Percentiles rank a stretch among this genome's conserved stretches.
These are phyloP conservation scores for Calvatia gigantea DNA, from an alignment of 768 basidiomycete species.

Conservation along the genomic window DNA sequence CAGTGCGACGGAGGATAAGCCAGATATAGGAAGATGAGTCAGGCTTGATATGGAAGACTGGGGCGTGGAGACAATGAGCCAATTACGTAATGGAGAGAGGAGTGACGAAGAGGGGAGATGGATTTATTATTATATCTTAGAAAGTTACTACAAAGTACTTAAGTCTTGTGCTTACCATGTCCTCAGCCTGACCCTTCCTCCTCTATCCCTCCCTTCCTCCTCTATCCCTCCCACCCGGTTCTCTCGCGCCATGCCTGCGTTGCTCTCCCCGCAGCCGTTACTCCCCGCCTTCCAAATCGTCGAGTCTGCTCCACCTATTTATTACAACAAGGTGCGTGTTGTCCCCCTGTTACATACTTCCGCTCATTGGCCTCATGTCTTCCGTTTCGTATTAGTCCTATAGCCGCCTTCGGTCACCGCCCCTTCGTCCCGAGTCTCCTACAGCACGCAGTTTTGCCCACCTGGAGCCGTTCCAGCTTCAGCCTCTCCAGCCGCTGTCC, in stretches of 20 bases:
- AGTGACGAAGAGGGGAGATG: slow-evolving; percentile 5
- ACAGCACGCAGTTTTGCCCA: slow-evolving; percentile 10
- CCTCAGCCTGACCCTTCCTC: slow-evolving; percentile 30
- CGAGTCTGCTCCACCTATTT: not conserved
- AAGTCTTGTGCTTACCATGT: slow-evolving; percentile 36
- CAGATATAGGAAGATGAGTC: not conserved
- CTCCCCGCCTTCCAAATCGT: slow-evolving; percentile 13
- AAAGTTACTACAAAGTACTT: slow-evolving; percentile 2
- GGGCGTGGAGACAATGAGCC: slow-evolving; percentile 2
- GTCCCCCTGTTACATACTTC: not conserved
- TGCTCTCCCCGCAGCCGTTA: slow-evolving; percentile 20
- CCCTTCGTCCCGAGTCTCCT: slow-evolving; percentile 23
- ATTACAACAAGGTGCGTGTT: not conserved
- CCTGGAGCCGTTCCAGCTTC: slow-evolving; percentile 12
- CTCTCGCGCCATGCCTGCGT: slow-evolving; percentile 17
- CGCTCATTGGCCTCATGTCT: not conserved
- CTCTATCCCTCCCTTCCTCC: slow-evolving; percentile 18
- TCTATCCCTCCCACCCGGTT: not conserved
- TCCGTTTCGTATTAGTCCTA: slow-evolving; percentile 15
- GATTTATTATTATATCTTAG: not conserved
- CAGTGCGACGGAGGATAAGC: not conserved
- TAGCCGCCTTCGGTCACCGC: slow-evolving; percentile 25
- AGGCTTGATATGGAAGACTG: not conserved
- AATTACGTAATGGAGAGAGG: slow-evolving; percentile 5
- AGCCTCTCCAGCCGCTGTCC: slow-evolving; percentile 20